Conservation (phyloP, 2,329 filamentous ascomycete species). For the Paraconiothyrium brasiliense region DNA sequence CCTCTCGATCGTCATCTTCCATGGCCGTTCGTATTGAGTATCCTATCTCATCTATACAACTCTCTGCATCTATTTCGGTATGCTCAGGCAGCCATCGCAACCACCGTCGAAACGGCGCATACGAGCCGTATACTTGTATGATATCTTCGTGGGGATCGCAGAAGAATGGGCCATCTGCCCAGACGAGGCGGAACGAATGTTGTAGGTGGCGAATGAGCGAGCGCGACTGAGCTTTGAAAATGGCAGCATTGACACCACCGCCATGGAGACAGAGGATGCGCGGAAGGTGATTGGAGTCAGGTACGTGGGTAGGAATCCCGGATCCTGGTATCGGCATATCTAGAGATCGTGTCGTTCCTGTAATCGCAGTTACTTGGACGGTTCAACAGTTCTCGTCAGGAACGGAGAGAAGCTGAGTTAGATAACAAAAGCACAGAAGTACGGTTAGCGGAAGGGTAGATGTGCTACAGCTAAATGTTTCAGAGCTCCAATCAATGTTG, state of each 20-base stretch:
- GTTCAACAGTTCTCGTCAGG: neutral
- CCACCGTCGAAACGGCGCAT: constrained; percentile 72
- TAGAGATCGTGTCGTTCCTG: neutral
- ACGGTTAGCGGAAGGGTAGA: neutral
- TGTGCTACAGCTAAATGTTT: neutral
- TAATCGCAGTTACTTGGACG: neutral
- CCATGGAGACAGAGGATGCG: constrained; percentile 84
- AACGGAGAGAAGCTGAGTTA: neutral
- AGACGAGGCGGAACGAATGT: constrained; percentile 74
- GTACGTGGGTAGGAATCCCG: constrained; percentile 36
- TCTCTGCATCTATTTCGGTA: constrained; percentile 61
- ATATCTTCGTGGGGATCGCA: constrained; percentile 71
- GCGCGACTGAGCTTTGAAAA: constrained; percentile 76
- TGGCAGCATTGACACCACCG: constrained; percentile 75
- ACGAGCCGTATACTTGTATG: constrained; percentile 69
- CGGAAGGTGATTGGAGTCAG: constrained; percentile 55
- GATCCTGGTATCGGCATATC: constrained; percentile 18
- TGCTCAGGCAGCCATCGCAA: constrained; percentile 71
- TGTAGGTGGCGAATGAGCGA: constrained; percentile 60
- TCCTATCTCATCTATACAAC: constrained; percentile 57
- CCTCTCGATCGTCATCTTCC: constrained; percentile 54
- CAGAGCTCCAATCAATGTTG: neutral
- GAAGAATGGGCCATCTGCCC: constrained; percentile 74
- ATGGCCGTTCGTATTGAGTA: constrained; percentile 58
- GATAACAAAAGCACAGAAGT: neutral